Evolutionary conservation across 345 rosid genomes (phyloP).

Genomic region (Lumnitzera littorea): DNA sequence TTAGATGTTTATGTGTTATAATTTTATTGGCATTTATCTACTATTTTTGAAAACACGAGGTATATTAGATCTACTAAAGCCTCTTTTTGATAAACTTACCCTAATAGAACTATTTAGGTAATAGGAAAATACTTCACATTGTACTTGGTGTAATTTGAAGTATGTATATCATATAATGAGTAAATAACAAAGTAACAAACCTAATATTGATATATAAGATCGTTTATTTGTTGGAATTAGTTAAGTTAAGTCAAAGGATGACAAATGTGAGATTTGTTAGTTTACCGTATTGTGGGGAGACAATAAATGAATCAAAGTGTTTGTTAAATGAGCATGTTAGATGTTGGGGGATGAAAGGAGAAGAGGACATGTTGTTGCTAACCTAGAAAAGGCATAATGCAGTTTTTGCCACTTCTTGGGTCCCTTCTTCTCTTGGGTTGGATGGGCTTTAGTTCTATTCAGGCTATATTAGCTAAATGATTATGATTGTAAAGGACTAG

Average conservation of each 20-base stretch:
- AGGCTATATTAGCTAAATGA: background rate
- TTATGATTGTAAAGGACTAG: no score
- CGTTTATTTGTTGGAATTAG: conserved; percentile 21
- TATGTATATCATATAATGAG: no score
- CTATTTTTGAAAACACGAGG: no score
- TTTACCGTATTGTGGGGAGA: conserved; percentile 49
- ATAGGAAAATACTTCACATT: no score
- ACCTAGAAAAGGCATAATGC: conserved; percentile 80
- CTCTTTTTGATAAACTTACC: no score
- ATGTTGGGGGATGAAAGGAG: conserved; percentile 77
- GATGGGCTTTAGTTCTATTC: conserved; percentile 1
- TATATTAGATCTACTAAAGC: no score
- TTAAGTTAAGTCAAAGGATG: conserved; percentile 43
- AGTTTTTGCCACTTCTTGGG: conserved; percentile 62
- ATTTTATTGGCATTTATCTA: no score
- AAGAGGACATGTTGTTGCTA: conserved; percentile 53
- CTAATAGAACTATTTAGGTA: no score
- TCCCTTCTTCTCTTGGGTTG: conserved; percentile 23
- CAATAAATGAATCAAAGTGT: conserved; percentile 35
- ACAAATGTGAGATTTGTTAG: conserved; percentile 30
- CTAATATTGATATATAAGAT: no score
- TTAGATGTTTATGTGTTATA: no score
- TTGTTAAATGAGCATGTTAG: conserved; percentile 60
- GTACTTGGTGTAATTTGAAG: no score
- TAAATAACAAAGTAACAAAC: no score